phyloP scores from a whole-genome alignment of 257 asterid species.

The Fraxinus anomala region DNA sequence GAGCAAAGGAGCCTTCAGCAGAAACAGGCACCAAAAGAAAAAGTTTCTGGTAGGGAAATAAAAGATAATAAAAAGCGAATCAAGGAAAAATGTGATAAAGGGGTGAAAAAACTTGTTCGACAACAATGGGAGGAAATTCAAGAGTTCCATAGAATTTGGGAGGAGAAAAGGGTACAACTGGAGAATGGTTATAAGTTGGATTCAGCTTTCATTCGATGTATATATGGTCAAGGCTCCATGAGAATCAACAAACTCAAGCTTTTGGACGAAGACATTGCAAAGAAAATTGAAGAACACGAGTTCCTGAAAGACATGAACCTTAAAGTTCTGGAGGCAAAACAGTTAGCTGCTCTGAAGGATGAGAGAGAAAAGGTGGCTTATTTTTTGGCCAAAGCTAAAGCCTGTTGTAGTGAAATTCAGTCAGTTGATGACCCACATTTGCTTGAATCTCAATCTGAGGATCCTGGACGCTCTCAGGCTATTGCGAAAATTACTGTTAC shows the following conservation, averaged over 20 bases:
- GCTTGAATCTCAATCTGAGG: conserved; percentile 33
- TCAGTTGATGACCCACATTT: conserved; percentile 24
- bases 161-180: conserved; percentile 36
- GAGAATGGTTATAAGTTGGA: conserved; percentile 43
- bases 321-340: conserved; percentile 49
- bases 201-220: conserved; percentile 33
- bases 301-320: conserved; percentile 33
- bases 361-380: conserved; percentile 40
- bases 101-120: conserved; percentile 38
- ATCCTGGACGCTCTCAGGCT: conserved; percentile 30
- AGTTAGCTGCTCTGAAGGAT: conserved; percentile 40
- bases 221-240: conserved; percentile 31
- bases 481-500: conserved; percentile 15
- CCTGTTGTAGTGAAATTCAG: conserved; percentile 12
- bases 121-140: conserved; percentile 45
- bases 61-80: conserved; percentile 25
- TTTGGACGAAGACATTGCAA: conserved; percentile 38
- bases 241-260: conserved; percentile 36
- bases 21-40: conserved; percentile 16
- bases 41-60: conserved; percentile 25
- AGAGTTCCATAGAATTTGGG: conserved; percentile 49
- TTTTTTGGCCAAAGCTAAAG: conserved; percentile 39
- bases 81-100: conserved; percentile 43
- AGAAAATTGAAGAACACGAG: conserved; percentile 44
- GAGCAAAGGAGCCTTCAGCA: conserved; percentile 42